These are phyloP conservation scores for Adansonia madagascariensis DNA, from an alignment of 441 rosid genomes.

Conservation along the genomic window DNA sequence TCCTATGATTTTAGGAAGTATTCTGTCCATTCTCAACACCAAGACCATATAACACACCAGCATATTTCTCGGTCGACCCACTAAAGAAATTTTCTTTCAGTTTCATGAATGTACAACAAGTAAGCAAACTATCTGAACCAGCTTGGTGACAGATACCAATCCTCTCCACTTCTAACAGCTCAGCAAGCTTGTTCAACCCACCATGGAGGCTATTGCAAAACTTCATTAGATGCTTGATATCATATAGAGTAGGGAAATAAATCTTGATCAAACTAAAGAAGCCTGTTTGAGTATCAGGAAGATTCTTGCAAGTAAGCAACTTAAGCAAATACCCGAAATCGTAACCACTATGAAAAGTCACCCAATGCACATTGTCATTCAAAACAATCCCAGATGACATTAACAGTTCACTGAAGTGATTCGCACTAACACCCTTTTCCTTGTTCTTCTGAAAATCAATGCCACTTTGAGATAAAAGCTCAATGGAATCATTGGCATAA, in stretches of 20 bases:
- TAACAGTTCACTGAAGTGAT: slow-evolving; percentile 53
- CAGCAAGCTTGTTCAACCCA: slow-evolving; percentile 67
- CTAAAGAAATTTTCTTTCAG: slow-evolving; percentile 57
- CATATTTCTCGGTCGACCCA: slow-evolving; percentile 53
- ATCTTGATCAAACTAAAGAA: slow-evolving; percentile 53
- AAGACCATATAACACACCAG: slow-evolving; percentile 72
- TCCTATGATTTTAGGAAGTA: slow-evolving; percentile 35
- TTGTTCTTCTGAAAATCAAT: slow-evolving; percentile 63
- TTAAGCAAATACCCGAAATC: slow-evolving; percentile 68
- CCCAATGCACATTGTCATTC: slow-evolving; percentile 63
- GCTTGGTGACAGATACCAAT: slow-evolving; percentile 75
- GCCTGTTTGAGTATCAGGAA: slow-evolving; percentile 53
- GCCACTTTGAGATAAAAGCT: slow-evolving; percentile 52
- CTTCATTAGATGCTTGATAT: slow-evolving; percentile 71
- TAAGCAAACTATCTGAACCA: slow-evolving; percentile 84
- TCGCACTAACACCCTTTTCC: slow-evolving; percentile 53
- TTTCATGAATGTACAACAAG: slow-evolving; percentile 62
- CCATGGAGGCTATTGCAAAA: slow-evolving; percentile 67
- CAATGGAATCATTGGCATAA: slow-evolving; percentile 60
- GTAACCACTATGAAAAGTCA: slow-evolving; percentile 78
- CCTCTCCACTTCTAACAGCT: slow-evolving; percentile 55
- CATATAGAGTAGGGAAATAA: slow-evolving; percentile 63
- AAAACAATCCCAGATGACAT: slow-evolving; percentile 70
- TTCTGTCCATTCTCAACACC: slow-evolving; percentile 40
- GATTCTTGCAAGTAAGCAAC: slow-evolving; percentile 53